These are phyloP conservation scores for Mycosarcoma maydis DNA, from an alignment of 1,284 basidiomycete species.

Conservation along the genomic window DNA sequence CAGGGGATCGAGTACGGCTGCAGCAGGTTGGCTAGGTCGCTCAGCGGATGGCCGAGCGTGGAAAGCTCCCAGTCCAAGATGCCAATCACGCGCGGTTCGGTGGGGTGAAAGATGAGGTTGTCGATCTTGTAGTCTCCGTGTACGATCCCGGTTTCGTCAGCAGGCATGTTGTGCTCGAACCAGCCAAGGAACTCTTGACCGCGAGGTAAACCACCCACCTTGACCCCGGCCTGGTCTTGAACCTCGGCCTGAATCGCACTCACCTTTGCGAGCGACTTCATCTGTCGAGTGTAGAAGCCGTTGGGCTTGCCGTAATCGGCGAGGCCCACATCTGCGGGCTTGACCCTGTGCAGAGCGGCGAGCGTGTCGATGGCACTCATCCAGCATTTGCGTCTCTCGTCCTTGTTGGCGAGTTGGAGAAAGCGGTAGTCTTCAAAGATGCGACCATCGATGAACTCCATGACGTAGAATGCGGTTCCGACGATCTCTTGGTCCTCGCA, in stretches of 20 bases:
- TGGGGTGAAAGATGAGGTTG: slow-evolving; percentile 92
- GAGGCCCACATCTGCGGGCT: slow-evolving; percentile 78
- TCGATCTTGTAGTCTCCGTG: slow-evolving; percentile 98
- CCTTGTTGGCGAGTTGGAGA: slow-evolving; percentile 65
- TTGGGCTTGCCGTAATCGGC: slow-evolving; percentile 79
- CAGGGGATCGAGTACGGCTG: slow-evolving; percentile 71
- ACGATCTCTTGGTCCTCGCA: slow-evolving; percentile 76
- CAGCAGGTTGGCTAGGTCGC: slow-evolving; percentile 90
- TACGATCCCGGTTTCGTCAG: slow-evolving; percentile 76
- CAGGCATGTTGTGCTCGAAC: slow-evolving; percentile 79
- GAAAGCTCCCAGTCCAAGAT: slow-evolving; percentile 97
- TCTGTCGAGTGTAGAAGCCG: slow-evolving; percentile 89
- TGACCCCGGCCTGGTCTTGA: slow-evolving; percentile 74
- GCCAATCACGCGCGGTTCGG: slow-evolving; percentile 88
- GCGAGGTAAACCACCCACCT: slow-evolving; percentile 73
- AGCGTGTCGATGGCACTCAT: slow-evolving; percentile 71
- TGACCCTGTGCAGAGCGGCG: slow-evolving; percentile 78
- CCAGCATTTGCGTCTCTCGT: slow-evolving; percentile 76
- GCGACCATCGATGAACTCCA: slow-evolving; percentile 87
- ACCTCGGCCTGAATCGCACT: slow-evolving; percentile 77
- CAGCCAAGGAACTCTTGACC: slow-evolving; percentile 79
- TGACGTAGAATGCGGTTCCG: slow-evolving; percentile 92
- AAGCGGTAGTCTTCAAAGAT: slow-evolving; percentile 88
- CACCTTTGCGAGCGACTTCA: slow-evolving; percentile 81
- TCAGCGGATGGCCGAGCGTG: slow-evolving; percentile 74